A percentile compares a stretch with the other conserved stretches of the same genome.
Conservation (phyloP, 2,329 filamentous ascomycete genomes). For the Pseudocercospora musae region DNA sequence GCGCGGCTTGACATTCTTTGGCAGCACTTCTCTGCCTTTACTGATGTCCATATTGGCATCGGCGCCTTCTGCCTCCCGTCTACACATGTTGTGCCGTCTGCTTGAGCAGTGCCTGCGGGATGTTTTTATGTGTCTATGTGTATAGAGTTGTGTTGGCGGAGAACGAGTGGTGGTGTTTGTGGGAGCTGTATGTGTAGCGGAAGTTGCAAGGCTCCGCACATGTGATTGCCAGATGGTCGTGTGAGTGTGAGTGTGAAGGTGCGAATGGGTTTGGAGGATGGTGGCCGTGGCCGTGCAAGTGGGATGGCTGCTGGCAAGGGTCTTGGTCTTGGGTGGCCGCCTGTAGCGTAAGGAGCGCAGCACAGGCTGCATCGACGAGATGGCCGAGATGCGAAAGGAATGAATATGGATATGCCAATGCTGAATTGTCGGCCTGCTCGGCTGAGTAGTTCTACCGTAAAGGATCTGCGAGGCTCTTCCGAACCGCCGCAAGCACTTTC, state of each 20-base stretch:
- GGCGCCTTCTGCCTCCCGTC: conserved; percentile 54
- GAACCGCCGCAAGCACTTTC: neutral
- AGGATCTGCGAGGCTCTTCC: neutral
- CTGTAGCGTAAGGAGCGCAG: neutral
- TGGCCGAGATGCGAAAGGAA: neutral
- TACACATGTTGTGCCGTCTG: conserved; percentile 68
- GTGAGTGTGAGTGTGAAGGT: neutral
- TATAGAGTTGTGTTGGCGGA: neutral
- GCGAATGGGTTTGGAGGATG: neutral
- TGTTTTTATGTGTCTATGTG: neutral
- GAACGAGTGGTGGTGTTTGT: neutral
- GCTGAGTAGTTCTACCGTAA: neutral
- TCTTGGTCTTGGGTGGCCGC: neutral
- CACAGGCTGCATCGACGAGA: neutral
- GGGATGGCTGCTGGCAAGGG: neutral
- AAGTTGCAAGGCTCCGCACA: neutral
- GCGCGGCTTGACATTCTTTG: conserved; percentile 83
- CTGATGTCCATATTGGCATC: conserved; percentile 58
- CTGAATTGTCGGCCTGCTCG: too few species aligned
- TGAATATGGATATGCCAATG: neutral
- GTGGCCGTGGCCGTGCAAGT: conserved; percentile 3
- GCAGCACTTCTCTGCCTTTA: conserved; percentile 76
- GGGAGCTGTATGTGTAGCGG: neutral
- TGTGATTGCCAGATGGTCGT: neutral
- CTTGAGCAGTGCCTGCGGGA: conserved; percentile 65